Evolutionary conservation across 73 alveolate genomes (phyloP), one percentile per base, ranked within the genome.

Genomic region (Blepharisma stoltei): DNA sequence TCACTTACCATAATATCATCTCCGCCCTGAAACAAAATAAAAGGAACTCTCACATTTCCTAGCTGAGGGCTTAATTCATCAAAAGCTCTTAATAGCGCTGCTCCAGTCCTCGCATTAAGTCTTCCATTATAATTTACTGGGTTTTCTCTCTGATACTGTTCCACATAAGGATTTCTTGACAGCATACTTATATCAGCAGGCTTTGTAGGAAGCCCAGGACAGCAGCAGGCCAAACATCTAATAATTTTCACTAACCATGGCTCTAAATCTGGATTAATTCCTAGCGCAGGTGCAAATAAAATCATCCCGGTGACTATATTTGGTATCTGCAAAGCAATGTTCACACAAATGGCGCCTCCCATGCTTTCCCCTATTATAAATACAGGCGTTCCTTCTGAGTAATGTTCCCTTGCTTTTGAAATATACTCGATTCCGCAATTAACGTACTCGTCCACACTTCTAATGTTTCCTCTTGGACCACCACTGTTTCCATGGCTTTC

Each of bases 241-340:
- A 50, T 18, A 50, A 50, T 11, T 50, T 50, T 50, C 21, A 11
- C 27, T 18, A 50, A 50, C n/a, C n/a, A 18, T 1, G 65, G 65
- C 21, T 50, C 65, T 14, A 50, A 50, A 50, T 50, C 65, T 50
- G 65, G 65, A 50, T 11, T 18, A 11, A 50, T 18, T 4, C 65
- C 65, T 14, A 50, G 65, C 21, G 27, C 65, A 14, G 65, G 65
- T 50, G 65, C 65, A 18, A 50, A 50, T 50, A 50, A 50, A 50
- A 50, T 18, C 65, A 50, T 50, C 21, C 65, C 65, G n/a, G 65
- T 14, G 21, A 50, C 21, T 50, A 50, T 14, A 14, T 50, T 18
- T 50, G 65, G 65, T 18, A 50, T 18, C 21, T 50, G n/a, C 21
- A 50, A 50, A 1, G 65, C n/a, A 14, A 50, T 14, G 3, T 14